Evolutionary conservation across 192 early-diverging fungal genomes (phyloP), one percentile per base, ranked within the genome.

Genomic region (Entomortierella chlamydospora): DNA sequence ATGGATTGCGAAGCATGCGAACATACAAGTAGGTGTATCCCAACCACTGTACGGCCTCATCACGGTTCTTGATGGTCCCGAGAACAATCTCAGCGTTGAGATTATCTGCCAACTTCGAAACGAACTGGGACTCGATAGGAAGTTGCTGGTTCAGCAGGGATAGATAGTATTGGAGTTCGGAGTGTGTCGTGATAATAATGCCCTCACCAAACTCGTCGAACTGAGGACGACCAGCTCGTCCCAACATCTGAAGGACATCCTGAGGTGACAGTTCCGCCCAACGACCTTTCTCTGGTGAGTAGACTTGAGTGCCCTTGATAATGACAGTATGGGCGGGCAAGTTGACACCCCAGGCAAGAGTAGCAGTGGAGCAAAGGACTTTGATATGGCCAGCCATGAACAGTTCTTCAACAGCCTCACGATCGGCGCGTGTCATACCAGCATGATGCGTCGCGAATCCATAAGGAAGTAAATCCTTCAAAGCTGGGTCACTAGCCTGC

Each of bases 331-430:
- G 97, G 12, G 98, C 98, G 13, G 98, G 98, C 70, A 99, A 87
- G 64, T 99, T 99, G 64, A 99, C 98, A 88, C 98, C 98, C 98
- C 98, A 99, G 45, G 98, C 98, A 56, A 99, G 83, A 0, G 98
- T 99, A 7, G 98, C 98, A 11, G 98, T 99, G 18, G 96, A 98
- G 45, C 95, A 94, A 33, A 99, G 87, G 9, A 98, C 95, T 78
- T 95, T 91, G 59, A 99, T 86, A 64, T 96, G 94, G 2, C 95
- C 93, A 61, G 93, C 95, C 18, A 86, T 90, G 82, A 98, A 99
- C 84, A 99, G 72, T 34, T 97, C 95, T 76, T 99, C 98, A 1
- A 98, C 93, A 28, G 94, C 76, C n/a, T 91, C 92, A 67, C 97
- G 93, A 82, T 99, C 98, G 30, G 91, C 83, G 58, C 96, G 91